A percentile compares a stretch with the other conserved stretches of the same genome.
Evolutionary conservation across 148 eudicot genomes (phyloP).

Genomic region (Rhododendron ferrugineum): DNA sequence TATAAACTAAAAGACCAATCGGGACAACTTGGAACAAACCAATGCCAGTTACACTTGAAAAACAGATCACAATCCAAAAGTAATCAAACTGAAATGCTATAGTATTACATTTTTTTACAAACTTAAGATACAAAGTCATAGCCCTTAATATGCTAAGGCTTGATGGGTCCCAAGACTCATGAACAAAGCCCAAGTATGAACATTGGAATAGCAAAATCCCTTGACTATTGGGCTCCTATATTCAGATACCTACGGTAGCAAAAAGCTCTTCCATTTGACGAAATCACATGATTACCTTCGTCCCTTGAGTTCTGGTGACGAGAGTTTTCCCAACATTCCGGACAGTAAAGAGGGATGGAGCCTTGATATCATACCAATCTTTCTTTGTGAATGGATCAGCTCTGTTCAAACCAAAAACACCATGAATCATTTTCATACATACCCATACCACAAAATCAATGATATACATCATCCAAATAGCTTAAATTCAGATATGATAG

Average conservation of each 20-base stretch:
- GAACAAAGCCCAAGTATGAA: not conserved
- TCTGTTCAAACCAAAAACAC: conserved; percentile 17
- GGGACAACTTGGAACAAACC: not conserved
- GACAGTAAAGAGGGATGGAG: conserved; percentile 45
- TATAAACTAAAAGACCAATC: not conserved
- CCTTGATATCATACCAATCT: conserved; percentile 89
- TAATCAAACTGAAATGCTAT: not conserved
- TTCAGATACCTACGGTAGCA: not conserved
- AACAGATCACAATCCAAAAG: not conserved
- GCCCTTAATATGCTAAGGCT: too few relatives aligned
- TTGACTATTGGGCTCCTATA: not conserved
- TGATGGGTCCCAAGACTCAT: not conserved
- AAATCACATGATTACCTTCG: conserved; percentile 38
- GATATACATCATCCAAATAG: not conserved
- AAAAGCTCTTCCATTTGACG: not conserved
- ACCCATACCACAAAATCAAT: not conserved
- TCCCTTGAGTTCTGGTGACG: conserved; percentile 67
- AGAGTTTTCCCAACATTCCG: conserved; percentile 62
- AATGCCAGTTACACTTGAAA: not conserved
- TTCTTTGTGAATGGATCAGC: conserved; percentile 75
- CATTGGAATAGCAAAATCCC: not conserved
- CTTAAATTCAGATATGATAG: not conserved
- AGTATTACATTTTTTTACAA: not conserved
- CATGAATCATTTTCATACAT: not conserved
- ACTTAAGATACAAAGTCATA: not conserved